Evolutionary conservation across 2,329 filamentous ascomycete species (phyloP).

Genomic region (Ceratocystis ficicola): DNA sequence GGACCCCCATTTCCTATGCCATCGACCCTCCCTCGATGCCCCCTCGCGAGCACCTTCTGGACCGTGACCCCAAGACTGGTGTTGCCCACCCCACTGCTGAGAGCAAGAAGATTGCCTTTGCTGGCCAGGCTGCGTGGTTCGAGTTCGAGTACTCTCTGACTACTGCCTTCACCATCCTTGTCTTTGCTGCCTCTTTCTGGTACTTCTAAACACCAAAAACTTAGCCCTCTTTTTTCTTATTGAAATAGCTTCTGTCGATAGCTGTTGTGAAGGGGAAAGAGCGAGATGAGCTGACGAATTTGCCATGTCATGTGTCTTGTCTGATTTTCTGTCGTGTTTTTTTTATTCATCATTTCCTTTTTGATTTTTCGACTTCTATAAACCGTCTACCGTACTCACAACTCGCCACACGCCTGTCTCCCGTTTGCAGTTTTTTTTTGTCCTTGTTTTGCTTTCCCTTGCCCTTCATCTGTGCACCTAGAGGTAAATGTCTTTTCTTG

Average conservation of each 20-base stretch:
- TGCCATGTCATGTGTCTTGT: slow-evolving; percentile 19
- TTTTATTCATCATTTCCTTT: neutral
- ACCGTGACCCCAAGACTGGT: slow-evolving; percentile 42
- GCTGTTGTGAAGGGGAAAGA: neutral
- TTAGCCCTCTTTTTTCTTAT: neutral
- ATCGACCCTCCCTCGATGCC: slow-evolving; percentile 48
- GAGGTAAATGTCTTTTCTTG: slow-evolving; percentile 5
- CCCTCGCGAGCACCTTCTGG: slow-evolving; percentile 44
- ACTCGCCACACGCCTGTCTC: neutral
- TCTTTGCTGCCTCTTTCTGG: slow-evolving; percentile 36
- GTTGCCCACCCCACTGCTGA: slow-evolving; percentile 40
- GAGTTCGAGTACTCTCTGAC: slow-evolving; percentile 43
- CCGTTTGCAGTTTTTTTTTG: neutral
- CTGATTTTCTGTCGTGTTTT: neutral
- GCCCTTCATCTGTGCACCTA: slow-evolving; percentile 1
- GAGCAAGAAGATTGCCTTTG: slow-evolving; percentile 45
- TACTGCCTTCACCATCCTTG: slow-evolving; percentile 38
- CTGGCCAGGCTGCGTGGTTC: slow-evolving; percentile 43
- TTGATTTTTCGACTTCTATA: slow-evolving; percentile 9
- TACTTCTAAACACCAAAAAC: slow-evolving; percentile 18
- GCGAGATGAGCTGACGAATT: slow-evolving; percentile 21
- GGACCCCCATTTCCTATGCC: slow-evolving; percentile 49
- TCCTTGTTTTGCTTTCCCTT: neutral
- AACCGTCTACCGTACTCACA: neutral
- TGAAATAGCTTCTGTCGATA: neutral